Percentiles rank a stretch among this genome's conserved stretches.
Conservation (phyloP, 345 rosid species). For the Salix arbutifolia region DNA sequence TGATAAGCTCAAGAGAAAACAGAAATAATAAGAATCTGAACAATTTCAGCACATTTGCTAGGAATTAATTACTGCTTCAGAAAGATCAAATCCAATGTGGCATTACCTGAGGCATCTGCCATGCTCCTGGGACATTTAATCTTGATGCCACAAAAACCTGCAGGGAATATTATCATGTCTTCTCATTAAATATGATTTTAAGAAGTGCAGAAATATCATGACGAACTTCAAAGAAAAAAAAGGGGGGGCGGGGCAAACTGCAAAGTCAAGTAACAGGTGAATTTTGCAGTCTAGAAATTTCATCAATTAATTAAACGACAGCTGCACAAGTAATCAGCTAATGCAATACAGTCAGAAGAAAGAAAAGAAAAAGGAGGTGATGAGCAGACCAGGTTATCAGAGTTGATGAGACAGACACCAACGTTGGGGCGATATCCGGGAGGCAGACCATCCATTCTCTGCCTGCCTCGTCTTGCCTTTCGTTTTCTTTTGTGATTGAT, state of each 20-base stretch:
- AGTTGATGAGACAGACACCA: constrained; percentile 91
- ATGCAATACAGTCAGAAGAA: background rate
- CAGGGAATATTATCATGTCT: background rate
- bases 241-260: background rate
- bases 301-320: background rate
- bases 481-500: background rate
- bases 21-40: background rate
- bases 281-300: background rate
- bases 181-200: background rate
- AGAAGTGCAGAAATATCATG: background rate
- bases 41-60: background rate
- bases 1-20: background rate
- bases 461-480: background rate
- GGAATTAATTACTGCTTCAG: background rate
- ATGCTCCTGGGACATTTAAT: constrained; percentile 97
- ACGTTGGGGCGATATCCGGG: constrained; percentile 97
- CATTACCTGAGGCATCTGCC: constrained; percentile 99
- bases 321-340: background rate
- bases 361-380: background rate
- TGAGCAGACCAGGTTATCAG: constrained; percentile 62
- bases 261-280: background rate
- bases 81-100: background rate
- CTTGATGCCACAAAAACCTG: constrained; percentile 97
- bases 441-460: constrained; percentile 77
- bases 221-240: too few relatives aligned